phyloP scores from a whole-genome alignment of 2,329 filamentous ascomycete species.

The Venturia carpophila region DNA sequence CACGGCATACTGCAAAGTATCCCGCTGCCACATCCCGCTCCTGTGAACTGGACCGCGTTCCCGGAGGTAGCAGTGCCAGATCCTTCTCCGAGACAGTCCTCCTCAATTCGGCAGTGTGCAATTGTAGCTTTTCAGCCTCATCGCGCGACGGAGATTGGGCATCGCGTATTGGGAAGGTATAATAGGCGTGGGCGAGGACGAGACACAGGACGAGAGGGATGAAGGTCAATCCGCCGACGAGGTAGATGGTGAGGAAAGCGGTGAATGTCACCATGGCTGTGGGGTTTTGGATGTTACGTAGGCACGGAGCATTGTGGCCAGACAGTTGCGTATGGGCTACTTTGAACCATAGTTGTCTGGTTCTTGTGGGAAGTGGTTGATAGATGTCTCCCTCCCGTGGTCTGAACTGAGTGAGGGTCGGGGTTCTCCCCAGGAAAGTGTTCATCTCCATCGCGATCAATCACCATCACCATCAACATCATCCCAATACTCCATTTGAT shows the following conservation, averaged over 20 bases:
- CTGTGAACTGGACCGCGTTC: slow-evolving; percentile 46
- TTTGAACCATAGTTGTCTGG: not conserved
- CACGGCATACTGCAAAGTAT: slow-evolving; percentile 90
- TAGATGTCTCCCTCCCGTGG: not conserved
- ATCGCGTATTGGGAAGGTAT: slow-evolving; percentile 49
- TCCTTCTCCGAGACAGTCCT: slow-evolving; percentile 40
- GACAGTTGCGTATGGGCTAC: not conserved
- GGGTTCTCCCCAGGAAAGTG: too few species aligned
- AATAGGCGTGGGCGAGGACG: slow-evolving; percentile 59
- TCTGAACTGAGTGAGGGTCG: too few species aligned
- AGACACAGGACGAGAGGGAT: slow-evolving; percentile 60
- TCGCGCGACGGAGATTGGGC: slow-evolving; percentile 32
- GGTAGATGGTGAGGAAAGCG: slow-evolving; percentile 64
- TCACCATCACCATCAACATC: too few species aligned
- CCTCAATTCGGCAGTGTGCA: slow-evolving; percentile 39
- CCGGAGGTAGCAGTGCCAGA: slow-evolving; percentile 50
- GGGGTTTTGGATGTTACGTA: not conserved
- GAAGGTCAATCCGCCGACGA: slow-evolving; percentile 83
- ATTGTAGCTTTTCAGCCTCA: slow-evolving; percentile 30
- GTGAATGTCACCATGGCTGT: slow-evolving; percentile 31
- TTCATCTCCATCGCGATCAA: too few species aligned
- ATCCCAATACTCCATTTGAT: too few species aligned
- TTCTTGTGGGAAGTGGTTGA: not conserved
- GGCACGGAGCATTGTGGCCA: not conserved
- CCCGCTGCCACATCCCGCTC: slow-evolving; percentile 77